Evolutionary conservation across 2,329 filamentous ascomycete species (phyloP), one percentile per base, ranked within the genome.

Genomic region (Xylariaceae sp.): DNA sequence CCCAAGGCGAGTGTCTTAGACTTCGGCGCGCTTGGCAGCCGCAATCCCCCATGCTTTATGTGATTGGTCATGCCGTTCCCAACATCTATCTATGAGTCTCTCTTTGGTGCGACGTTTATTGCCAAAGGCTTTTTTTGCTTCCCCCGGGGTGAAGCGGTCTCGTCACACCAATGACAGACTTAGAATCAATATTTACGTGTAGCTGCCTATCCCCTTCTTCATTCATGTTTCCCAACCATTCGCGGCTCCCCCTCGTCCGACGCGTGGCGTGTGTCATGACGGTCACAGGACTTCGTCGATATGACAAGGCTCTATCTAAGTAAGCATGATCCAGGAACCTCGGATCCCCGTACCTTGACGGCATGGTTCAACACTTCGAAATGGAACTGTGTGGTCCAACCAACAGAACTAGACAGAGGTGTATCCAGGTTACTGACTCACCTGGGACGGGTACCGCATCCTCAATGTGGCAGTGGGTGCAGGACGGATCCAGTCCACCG

Each of bases 1-100:
- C 59, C 52, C 49, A 59, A 29, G 54, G 48, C 44, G 32, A 59
- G 47, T 63, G 61, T 63, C 61, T 63, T 57, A 56, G 44, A 61
- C 48, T 56, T 59, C 56, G 54, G 58, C 58, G 59, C 21, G 54
- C 56, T 51, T 41, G 49, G 32, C 51, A 59, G 61, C 61, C 60
- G 56, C 61, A 61, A 57, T 56, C 57, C 54, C 56, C 54, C 56
- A 56, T 59, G 14, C 32, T 18, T 20, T 52, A 44, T 32, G 20
- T 57, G 58, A 61, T 61, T 63, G 61, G 61, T 18, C 47, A 45
- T 20, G 49, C 44, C 54, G 26, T 48, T 44, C 52, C 53, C 56
- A 48, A 54, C 42, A 52, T 40, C 61, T 40, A 52, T 40, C 61
- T 59, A 58, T 46, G 46, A 59, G 58, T 61, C 56, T 61, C 52